Base-by-base conservation (phyloP, 352 stramenopile genomes). In the Paralagenidium karlingii region DNA sequence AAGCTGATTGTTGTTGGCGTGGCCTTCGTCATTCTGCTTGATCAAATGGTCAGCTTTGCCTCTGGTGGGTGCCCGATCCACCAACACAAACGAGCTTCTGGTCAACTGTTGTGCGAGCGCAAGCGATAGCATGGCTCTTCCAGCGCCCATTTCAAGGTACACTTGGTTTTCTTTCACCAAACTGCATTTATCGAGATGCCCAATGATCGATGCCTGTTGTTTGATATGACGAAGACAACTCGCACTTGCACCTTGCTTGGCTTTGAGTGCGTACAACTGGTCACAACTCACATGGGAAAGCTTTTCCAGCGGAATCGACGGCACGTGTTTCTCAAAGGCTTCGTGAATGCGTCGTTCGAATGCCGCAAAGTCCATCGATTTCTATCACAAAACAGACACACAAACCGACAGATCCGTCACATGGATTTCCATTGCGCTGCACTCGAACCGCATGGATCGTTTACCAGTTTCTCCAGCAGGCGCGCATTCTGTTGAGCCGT, bases 31-130 rank as follows among this genome's bases (percentile, higher is more conserved):
- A 6, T 37, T 30, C 13, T 1, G 30, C 25, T 4, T 54, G 30
- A 88, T 86, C 43, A 70, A 77, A 3, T 63, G 68, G 42, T 88
- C 75, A 3, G 75, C 77, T 33, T 91, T 91, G 16, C 71, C 74
- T 18, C 71, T 63, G 1, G 65, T 81, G 19, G 74, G 64, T 0
- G 74, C 68, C 12, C 77, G 71, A 42, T 91, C 77, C 24, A 91
- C 70, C 26, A 91, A 57, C 29, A 88, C 68, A 18, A 76, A 91
- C 13, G 75, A 42, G 40, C 66, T 82, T 26, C 60, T 47, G 0
- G 63, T 62, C 16, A 78, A 61, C 27, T 52, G 63, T 51, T 91
- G 74, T 8, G 71, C 73, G 33, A 88, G 57, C 16, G 77, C 77
- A 3, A 85, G 64, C 12, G 77, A 91, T 15, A 88, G 43, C 77